phyloP scores from a whole-genome alignment of 2,329 filamentous ascomycete genomes.

The Aspergillus sp. region DNA sequence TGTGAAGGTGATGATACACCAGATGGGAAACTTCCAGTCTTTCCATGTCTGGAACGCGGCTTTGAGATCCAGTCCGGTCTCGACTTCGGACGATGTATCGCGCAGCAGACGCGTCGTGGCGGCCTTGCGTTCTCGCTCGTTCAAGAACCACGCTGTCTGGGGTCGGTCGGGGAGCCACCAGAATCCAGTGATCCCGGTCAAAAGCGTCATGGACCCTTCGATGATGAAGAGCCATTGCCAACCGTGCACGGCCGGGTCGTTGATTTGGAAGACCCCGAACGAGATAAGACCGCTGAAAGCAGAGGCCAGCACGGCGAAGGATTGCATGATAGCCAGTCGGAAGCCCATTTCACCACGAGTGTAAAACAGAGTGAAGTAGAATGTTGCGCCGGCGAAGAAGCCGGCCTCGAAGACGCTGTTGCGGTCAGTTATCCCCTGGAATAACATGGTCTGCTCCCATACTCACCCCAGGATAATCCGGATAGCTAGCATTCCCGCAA shows the following conservation, averaged over 20 bases:
- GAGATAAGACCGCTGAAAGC: constrained; percentile 43
- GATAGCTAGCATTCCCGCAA: constrained; percentile 50
- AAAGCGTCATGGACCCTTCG: constrained; percentile 39
- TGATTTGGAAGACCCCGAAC: constrained; percentile 50
- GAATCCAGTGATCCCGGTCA: constrained; percentile 27
- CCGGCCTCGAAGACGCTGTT: constrained; percentile 49
- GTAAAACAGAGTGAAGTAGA: constrained; percentile 54
- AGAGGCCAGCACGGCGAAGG: constrained; percentile 41
- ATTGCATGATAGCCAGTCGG: constrained; percentile 48
- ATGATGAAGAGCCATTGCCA: constrained; percentile 50
- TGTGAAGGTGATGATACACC: constrained; percentile 49
- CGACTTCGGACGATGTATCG: constrained; percentile 45
- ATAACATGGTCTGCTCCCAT: too few relatives aligned
- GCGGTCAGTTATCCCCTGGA: background rate
- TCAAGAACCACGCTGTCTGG: constrained; percentile 41
- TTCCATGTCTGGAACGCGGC: constrained; percentile 47
- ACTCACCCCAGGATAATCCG: constrained; percentile 41
- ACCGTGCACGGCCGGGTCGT: constrained; percentile 46
- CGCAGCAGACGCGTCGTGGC: constrained; percentile 47
- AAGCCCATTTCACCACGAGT: constrained; percentile 42
- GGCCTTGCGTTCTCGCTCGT: constrained; percentile 34
- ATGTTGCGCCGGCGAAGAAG: constrained; percentile 56
- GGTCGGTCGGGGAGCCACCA: constrained; percentile 35
- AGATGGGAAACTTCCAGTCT: constrained; percentile 44
- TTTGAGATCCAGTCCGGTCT: constrained; percentile 39